These are phyloP conservation scores for Pistacia vera DNA, from an alignment of 345 rosid genomes.

Conservation along the genomic window DNA sequence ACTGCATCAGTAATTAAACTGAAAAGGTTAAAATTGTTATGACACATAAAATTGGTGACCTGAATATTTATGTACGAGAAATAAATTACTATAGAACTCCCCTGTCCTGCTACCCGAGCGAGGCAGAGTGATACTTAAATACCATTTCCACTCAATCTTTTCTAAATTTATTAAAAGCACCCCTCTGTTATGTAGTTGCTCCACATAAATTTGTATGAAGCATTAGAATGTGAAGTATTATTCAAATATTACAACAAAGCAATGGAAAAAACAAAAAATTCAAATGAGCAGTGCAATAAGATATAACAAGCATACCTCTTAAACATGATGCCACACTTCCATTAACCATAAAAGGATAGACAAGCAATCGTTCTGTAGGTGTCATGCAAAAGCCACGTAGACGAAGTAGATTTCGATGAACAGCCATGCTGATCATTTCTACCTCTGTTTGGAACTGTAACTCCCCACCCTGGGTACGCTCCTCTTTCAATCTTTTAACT, in stretches of 20 bases:
- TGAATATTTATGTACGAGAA: not conserved
- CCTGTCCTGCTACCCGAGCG: too few species aligned
- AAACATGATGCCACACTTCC: constrained; percentile 98
- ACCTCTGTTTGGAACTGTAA: constrained; percentile 94
- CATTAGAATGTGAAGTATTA: too few species aligned
- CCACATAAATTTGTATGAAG: too few species aligned
- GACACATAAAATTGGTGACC: not conserved
- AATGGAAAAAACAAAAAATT: not conserved
- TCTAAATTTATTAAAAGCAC: too few species aligned
- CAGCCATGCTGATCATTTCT: constrained; percentile 96
- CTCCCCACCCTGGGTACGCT: constrained; percentile 84
- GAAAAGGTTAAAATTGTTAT: not conserved
- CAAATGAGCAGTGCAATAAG: not conserved
- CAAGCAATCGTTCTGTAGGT: constrained; percentile 87
- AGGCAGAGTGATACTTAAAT: too few species aligned
- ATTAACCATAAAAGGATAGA: constrained; percentile 85
- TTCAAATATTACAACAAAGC: not conserved
- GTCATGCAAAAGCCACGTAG: constrained; percentile 96
- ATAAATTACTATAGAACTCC: too few species aligned
- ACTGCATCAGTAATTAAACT: not conserved
- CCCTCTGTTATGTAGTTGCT: too few species aligned
- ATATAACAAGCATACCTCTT: constrained; percentile 55
- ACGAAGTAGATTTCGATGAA: constrained; percentile 83
- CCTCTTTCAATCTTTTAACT: constrained; percentile 88
- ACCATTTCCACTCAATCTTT: too few species aligned